Base-by-base conservation (phyloP, 371 early-diverging fungal species). In the Lichtheimia corymbifera region DNA sequence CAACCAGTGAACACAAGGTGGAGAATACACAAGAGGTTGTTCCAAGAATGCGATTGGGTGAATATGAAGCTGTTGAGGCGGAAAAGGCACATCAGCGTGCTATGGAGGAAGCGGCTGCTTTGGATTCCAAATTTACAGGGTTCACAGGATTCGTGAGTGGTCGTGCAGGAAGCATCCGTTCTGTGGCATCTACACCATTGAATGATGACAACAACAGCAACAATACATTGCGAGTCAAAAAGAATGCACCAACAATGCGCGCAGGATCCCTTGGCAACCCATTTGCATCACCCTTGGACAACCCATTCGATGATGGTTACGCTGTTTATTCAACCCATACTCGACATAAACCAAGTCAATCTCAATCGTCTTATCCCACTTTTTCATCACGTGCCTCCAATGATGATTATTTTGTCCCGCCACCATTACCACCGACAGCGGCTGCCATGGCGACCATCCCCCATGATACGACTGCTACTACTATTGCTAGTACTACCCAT, bases 51-150 rank as follows among this genome's bases (percentile, higher is more conserved):
- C 60, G 70, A 17, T 58, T 79, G 14, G 65, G 60, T 14, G 77
- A 79, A 17, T 68, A 67, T 59, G 80, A 79, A 44, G 47, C 56
- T 3, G 30, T 61, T 0, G 80, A 79, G 58, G 71, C 70, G 2
- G 63, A 64, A 54, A 59, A 70, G 50, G 57, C 67, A 15, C 65
- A 68, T 43, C 68, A 71, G 53, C 63, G 68, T n/a, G 60, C 63
- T 2, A 50, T 56, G 44, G 71, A 66, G 58, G 76, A 76, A 62
- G 74, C 76, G 27, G 76, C 73, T 14, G 72, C 74, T 4, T 56
- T 79, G 44, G 80, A 79, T 40, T 74, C 80, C 3, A 76, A 73
- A 9, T 79, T 76, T 43, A 69, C 61, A 15, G 77, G 71, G 0
- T 79, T 79, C 50, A 70, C 76, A 14, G 68, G 67, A 18, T 65